Evolutionary conservation across 441 rosid species (phyloP).

Genomic region (Gossypium davidsonii): DNA sequence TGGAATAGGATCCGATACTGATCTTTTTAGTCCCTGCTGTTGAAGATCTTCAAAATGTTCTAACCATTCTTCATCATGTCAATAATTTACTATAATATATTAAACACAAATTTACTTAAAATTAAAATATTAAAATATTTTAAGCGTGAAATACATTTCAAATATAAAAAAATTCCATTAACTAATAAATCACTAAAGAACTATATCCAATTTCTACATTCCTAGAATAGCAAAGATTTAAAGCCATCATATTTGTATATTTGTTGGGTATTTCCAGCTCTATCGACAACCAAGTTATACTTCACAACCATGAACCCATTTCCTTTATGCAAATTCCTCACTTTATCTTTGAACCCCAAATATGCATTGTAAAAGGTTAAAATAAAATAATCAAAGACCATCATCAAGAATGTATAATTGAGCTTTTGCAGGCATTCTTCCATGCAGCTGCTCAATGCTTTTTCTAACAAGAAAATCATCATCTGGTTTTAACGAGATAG

Average conservation of each 20-base stretch:
- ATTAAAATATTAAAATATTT: too few species aligned
- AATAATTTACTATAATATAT: too few species aligned
- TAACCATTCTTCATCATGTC: too few species aligned
- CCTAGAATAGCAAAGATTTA: conserved; percentile 55
- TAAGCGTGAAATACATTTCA: background rate
- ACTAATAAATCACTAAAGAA: background rate
- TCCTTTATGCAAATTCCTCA: conserved; percentile 57
- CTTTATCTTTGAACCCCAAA: conserved; percentile 14
- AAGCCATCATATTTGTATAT: conserved; percentile 38
- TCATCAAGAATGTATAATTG: background rate
- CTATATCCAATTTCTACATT: conserved; percentile 31
- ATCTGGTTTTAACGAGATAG: too few species aligned
- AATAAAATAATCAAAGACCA: background rate
- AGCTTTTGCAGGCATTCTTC: background rate
- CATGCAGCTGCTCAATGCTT: background rate
- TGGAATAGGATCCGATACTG: too few species aligned
- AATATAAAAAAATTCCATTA: background rate
- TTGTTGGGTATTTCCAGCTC: conserved; percentile 59
- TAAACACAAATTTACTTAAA: too few species aligned
- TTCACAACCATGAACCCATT: conserved; percentile 53
- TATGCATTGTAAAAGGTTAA: background rate
- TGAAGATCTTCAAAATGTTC: too few species aligned
- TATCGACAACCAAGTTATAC: conserved; percentile 44
- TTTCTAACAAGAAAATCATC: background rate
- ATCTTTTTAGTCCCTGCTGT: too few species aligned